A percentile compares a stretch with the other conserved stretches of the same genome.
Evolutionary conservation across 2,329 filamentous ascomycete species (phyloP).

Genomic region (Pleochaeta shiraiana): DNA sequence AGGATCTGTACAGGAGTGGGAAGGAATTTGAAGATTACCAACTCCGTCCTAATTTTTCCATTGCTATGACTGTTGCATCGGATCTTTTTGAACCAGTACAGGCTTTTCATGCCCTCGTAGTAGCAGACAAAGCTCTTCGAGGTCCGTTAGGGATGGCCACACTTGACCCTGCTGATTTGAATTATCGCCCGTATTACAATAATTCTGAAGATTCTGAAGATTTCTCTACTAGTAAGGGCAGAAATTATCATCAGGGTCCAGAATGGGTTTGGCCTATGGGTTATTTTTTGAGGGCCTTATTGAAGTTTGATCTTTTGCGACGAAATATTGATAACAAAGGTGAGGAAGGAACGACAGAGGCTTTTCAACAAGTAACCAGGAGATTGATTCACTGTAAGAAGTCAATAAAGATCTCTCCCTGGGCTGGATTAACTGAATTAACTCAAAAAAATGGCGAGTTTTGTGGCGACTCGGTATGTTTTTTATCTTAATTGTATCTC

Average conservation of each 20-base stretch:
- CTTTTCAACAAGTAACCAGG: constrained; percentile 84
- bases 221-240: constrained; percentile 78
- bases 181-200: constrained; percentile 87
- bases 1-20: constrained; percentile 81
- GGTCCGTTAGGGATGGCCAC: constrained; percentile 93
- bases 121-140: constrained; percentile 59
- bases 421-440: constrained; percentile 83
- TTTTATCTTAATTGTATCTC: not conserved
- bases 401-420: constrained; percentile 56
- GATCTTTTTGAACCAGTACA: constrained; percentile 63
- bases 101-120: constrained; percentile 56
- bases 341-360: constrained; percentile 33
- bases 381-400: constrained; percentile 67
- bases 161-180: constrained; percentile 73
- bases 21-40: constrained; percentile 98
- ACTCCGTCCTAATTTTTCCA: constrained; percentile 78
- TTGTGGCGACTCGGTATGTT: constrained; percentile 66
- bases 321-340: constrained; percentile 42
- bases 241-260: constrained; percentile 96
- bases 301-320: constrained; percentile 71
- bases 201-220: constrained; percentile 87
- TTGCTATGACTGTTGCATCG: constrained; percentile 86
- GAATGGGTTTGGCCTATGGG: constrained; percentile 98
- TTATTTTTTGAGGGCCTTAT: constrained; percentile 77
- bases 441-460: constrained; percentile 74